These are phyloP conservation scores for Amylocystis lapponica DNA, from an alignment of 768 basidiomycete species.

Conservation along the genomic window DNA sequence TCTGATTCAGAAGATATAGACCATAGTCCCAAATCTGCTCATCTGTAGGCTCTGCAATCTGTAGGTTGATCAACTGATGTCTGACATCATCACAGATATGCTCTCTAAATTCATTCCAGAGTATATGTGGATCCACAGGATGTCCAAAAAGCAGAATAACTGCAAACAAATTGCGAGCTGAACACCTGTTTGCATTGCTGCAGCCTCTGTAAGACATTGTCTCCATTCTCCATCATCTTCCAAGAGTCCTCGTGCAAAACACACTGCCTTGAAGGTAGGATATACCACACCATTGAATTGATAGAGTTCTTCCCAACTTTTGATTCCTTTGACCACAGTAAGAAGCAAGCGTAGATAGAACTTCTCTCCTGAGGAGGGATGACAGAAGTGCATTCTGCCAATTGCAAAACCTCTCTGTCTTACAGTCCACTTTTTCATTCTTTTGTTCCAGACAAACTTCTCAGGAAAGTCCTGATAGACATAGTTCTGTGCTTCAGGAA, in stretches of 20 bases:
- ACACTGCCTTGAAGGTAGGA: slow-evolving; percentile 35
- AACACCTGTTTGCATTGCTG: slow-evolving; percentile 31
- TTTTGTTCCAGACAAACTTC: slow-evolving; percentile 22
- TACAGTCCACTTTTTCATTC: slow-evolving; percentile 23
- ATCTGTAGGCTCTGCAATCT: slow-evolving; percentile 17
- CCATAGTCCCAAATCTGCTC: slow-evolving; percentile 36
- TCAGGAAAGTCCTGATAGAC: slow-evolving; percentile 37
- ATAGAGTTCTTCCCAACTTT: slow-evolving; percentile 20
- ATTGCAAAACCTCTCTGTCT: slow-evolving; percentile 28
- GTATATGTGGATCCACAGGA: slow-evolving; percentile 25
- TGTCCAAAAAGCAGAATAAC: slow-evolving; percentile 29
- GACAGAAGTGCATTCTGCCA: slow-evolving; percentile 35
- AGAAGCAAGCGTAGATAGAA: slow-evolving; percentile 39
- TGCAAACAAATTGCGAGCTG: slow-evolving; percentile 34
- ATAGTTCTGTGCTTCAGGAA: slow-evolving; percentile 11
- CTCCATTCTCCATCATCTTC: slow-evolving; percentile 38
- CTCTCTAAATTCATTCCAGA: slow-evolving; percentile 33
- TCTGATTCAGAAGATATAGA: slow-evolving; percentile 31
- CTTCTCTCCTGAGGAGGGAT: slow-evolving; percentile 30
- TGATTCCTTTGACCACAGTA: slow-evolving; percentile 32
- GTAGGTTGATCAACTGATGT: slow-evolving; percentile 12
- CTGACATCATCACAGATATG: slow-evolving; percentile 39
- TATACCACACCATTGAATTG: slow-evolving; percentile 20
- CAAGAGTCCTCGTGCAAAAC: slow-evolving; percentile 35
- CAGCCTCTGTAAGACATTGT: slow-evolving; percentile 35